Percentiles rank a stretch among this genome's conserved stretches.
phyloP scores from a whole-genome alignment of 1,284 basidiomycete species.

The Lentinula novae-zelandiae region DNA sequence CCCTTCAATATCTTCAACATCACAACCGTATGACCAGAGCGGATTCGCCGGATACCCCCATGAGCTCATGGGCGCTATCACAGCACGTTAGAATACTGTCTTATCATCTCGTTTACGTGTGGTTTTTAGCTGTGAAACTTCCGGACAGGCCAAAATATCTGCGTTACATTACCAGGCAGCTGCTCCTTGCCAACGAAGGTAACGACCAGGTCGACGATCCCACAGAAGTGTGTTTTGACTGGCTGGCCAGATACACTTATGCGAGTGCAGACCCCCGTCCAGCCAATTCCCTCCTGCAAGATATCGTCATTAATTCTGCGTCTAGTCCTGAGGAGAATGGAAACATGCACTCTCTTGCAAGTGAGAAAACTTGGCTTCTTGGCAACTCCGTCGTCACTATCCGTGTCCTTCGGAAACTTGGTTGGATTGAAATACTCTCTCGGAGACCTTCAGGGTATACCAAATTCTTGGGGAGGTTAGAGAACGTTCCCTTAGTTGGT shows the following conservation, averaged over 20 bases:
- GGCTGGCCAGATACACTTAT: slow-evolving; percentile 94
- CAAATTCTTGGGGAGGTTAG: slow-evolving; percentile 83
- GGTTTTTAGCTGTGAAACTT: slow-evolving; percentile 93
- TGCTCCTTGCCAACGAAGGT: slow-evolving; percentile 86
- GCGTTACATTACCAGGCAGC: slow-evolving; percentile 82
- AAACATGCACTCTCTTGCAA: slow-evolving; percentile 19
- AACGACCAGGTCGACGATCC: slow-evolving; percentile 79
- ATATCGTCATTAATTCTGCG: slow-evolving; percentile 60
- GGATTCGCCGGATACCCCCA: slow-evolving; percentile 34
- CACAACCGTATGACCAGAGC: slow-evolving; percentile 69
- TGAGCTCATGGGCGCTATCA: slow-evolving; percentile 83
- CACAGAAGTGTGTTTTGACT: slow-evolving; percentile 97
- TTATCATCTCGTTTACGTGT: slow-evolving; percentile 90
- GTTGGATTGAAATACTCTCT: slow-evolving; percentile 89
- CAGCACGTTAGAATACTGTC: slow-evolving; percentile 95
- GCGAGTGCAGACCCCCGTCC: slow-evolving; percentile 92
- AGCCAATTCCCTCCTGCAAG: slow-evolving; percentile 74
- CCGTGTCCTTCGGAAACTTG: slow-evolving; percentile 66
- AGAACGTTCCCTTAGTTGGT: slow-evolving; percentile 85
- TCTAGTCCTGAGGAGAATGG: background rate
- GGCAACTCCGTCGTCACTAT: slow-evolving; percentile 89
- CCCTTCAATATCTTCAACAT: slow-evolving; percentile 91
- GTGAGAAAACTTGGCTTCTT: slow-evolving; percentile 82
- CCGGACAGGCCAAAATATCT: slow-evolving; percentile 82
- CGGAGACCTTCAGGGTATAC: slow-evolving; percentile 90